Base-by-base conservation (phyloP, 768 basidiomycete species). In the Boletus vermiculosoides region DNA sequence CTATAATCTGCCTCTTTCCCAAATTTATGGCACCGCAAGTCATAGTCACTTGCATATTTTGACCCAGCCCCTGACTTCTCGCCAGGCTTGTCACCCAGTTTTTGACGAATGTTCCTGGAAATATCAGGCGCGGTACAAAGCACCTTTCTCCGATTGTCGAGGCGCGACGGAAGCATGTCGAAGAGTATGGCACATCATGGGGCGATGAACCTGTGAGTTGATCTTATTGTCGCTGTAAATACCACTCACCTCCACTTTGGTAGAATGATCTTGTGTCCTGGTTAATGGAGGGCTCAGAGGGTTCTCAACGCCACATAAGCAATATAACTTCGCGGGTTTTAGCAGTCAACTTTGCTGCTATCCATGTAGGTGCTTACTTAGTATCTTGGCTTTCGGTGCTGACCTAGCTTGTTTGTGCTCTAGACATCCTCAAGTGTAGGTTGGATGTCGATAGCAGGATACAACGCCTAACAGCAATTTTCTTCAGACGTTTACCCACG, bases 221-320 rank as follows among this genome's bases (percentile, higher is more conserved):
- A 13, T 22, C n/a, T n/a, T 5, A 10, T 23, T 31, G 1, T 47
- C 15, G 4, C 18, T 11, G 20, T 34, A 6, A n/a, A 13, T 2
- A 31, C 9, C 33, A 11, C 45, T 56, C 28, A 51, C 31, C 6
- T 4, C 20, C 45, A 55, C 25, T 10, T 9, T 28, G 4, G 3
- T 48, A 74, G 75, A 65, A 67, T 30, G 74, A 77, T 52, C 45
- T 75, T 45, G 52, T 76, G 12, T 56, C 59, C 4, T 77, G 75
- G 73, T 25, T 74, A 10, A 61, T 75, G 30, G 66, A 70, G 11
- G 66, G 60, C 7, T 66, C 68, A 1, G 36, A 57, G 1, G 55
- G 56, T 34, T 25, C 58, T 33, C 54, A 68, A 23, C n/a, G 54
- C 31, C 23, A 62, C 5, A n/a, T 52, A 5, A 45, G 54, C 20